These are phyloP conservation scores for Marchantia paleacea DNA, from an alignment of 225 moss, liverwort and hornwort genomes.

Conservation along the genomic window DNA sequence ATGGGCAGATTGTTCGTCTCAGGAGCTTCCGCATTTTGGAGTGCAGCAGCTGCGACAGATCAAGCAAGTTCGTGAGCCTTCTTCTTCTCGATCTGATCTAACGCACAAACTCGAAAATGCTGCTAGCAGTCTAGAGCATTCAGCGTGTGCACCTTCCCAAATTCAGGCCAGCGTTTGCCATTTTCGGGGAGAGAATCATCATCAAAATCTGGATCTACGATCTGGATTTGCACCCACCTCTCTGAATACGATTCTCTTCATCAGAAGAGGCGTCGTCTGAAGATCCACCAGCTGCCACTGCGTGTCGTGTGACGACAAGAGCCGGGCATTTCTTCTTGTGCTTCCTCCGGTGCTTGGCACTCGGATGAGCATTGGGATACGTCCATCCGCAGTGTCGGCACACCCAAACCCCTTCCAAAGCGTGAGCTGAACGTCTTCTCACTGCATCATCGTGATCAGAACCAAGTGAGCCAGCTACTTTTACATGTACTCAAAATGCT, in stretches of 20 bases:
- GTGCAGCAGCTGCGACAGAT: slow-evolving; percentile 12
- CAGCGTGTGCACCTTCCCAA: no score
- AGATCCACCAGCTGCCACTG: slow-evolving; percentile 9
- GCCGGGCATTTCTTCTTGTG: slow-evolving; percentile 43
- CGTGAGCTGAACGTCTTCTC: slow-evolving; percentile 29
- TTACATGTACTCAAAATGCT: neutral
- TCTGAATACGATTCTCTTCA: slow-evolving; percentile 14
- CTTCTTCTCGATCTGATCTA: no score
- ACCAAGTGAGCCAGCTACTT: neutral
- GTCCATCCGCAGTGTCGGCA: slow-evolving; percentile 43
- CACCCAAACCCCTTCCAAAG: slow-evolving; percentile 33
- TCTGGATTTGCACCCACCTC: slow-evolving; percentile 18
- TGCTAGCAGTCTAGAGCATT: no score
- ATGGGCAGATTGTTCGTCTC: neutral
- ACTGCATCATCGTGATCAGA: neutral
- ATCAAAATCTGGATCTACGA: neutral
- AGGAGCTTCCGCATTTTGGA: neutral
- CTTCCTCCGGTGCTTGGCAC: slow-evolving; percentile 49
- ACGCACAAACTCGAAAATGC: no score
- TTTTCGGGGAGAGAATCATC: no score
- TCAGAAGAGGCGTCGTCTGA: slow-evolving; percentile 33
- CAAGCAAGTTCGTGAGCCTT: neutral
- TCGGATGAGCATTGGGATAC: slow-evolving; percentile 48
- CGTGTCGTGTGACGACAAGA: slow-evolving; percentile 3
- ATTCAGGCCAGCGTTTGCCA: no score